Evolutionary conservation across 2,329 filamentous ascomycete genomes (phyloP).

Genomic region (Chaetothyriales sp.): DNA sequence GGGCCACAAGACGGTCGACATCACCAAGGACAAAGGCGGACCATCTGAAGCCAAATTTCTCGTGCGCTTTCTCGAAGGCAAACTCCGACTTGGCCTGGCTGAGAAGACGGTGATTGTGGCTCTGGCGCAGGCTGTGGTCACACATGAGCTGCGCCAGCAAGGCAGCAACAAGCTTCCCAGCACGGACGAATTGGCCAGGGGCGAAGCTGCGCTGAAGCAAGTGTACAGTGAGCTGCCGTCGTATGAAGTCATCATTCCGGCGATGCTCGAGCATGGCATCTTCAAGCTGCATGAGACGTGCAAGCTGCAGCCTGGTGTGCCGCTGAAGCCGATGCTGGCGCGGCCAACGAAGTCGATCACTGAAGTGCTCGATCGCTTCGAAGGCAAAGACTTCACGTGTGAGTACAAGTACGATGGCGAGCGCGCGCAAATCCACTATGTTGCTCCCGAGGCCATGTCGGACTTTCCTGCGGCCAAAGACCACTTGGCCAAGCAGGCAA

Average conservation of each 20-base stretch:
- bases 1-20: conserved; percentile 65
- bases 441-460: conserved; percentile 62
- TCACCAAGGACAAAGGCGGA: conserved; percentile 81
- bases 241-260: conserved; percentile 87
- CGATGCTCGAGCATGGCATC: conserved; percentile 75
- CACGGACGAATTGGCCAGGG: conserved; percentile 64
- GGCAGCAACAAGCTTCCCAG: conserved; percentile 51
- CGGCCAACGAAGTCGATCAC: conserved; percentile 98
- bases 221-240: conserved; percentile 91
- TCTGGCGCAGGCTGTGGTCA: conserved; percentile 74
- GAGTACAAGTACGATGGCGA: conserved; percentile 99
- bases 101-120: conserved; percentile 86
- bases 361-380: conserved; percentile 91
- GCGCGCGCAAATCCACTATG: conserved; percentile 95
- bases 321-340: conserved; percentile 94
- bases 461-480: conserved; percentile 51
- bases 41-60: conserved; percentile 92
- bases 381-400: conserved; percentile 89
- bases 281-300: conserved; percentile 69
- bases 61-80: conserved; percentile 85
- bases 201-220: conserved; percentile 73
- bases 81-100: conserved; percentile 77
- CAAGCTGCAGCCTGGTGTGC: conserved; percentile 84
- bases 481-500: conserved; percentile 49
- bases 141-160: conserved; percentile 62